Evolutionary conservation across 148 eudicot genomes (phyloP).

Genomic region (Heliamphora exappendiculata): DNA sequence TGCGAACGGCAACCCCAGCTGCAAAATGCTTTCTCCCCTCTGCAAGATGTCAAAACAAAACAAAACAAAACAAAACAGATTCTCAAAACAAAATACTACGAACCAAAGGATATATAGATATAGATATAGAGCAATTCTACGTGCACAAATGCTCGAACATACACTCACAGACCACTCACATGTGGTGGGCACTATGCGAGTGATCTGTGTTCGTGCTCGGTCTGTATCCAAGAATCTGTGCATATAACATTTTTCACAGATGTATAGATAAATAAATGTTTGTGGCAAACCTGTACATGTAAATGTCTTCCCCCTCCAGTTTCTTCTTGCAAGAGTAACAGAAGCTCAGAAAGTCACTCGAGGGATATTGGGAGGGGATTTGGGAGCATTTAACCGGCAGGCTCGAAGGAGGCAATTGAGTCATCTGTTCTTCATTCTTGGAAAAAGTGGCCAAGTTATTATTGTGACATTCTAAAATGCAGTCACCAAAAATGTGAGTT

Average conservation of each 20-base stretch:
- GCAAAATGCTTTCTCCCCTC: constrained; percentile 96
- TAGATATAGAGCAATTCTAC: no score
- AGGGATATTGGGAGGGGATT: constrained; percentile 28
- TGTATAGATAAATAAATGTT: no score
- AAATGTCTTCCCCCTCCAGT: constrained; percentile 75
- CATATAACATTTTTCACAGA: not conserved
- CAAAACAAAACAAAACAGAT: not conserved
- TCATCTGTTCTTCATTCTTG: constrained; percentile 27
- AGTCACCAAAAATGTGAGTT: constrained; percentile 38
- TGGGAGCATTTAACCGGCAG: constrained; percentile 13
- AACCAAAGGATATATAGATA: no score
- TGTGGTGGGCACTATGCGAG: no score
- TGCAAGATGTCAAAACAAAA: constrained; percentile 25
- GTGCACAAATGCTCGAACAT: no score
- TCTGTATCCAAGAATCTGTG: no score
- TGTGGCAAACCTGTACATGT: constrained; percentile 81
- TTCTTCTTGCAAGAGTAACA: constrained; percentile 80
- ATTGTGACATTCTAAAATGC: constrained; percentile 62
- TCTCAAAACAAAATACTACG: no score
- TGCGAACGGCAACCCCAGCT: constrained; percentile 62
- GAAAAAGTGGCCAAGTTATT: constrained; percentile 27
- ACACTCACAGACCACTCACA: no score
- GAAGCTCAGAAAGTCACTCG: constrained; percentile 57
- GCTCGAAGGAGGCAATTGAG: constrained; percentile 10
- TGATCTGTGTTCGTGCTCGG: no score